phyloP scores from a whole-genome alignment of 352 stramenopile species.

The Phytophthora megakarya region DNA sequence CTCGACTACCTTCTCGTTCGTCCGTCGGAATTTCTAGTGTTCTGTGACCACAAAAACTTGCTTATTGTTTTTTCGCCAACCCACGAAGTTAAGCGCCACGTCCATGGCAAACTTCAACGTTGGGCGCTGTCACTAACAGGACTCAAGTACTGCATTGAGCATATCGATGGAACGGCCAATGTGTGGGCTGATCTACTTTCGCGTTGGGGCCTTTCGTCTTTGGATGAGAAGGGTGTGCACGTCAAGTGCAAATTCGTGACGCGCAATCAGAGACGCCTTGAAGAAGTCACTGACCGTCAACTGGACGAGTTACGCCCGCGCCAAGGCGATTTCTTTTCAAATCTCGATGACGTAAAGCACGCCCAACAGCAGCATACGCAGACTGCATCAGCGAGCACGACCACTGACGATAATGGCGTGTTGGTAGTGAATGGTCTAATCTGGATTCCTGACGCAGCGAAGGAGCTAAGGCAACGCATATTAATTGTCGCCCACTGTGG shows the following conservation, averaged over 20 bases:
- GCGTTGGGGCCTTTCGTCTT: background rate
- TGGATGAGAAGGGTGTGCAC: background rate
- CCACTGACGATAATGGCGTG: too few species aligned
- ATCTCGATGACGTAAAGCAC: too few species aligned
- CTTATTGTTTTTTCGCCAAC: background rate
- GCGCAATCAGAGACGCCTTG: background rate
- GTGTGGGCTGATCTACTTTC: background rate
- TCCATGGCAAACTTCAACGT: background rate
- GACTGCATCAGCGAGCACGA: too few species aligned
- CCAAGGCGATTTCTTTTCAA: background rate
- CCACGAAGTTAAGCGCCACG: background rate
- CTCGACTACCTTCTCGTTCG: background rate
- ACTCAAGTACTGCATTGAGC: background rate
- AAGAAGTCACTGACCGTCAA: background rate
- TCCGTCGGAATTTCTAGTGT: background rate
- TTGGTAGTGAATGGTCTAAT: too few species aligned
- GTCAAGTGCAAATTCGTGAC: background rate
- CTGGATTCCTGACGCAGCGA: background rate
- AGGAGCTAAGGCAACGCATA: background rate
- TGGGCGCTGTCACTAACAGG: background rate
- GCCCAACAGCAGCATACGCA: too few species aligned
- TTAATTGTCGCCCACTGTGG: background rate
- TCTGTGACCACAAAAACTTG: background rate
- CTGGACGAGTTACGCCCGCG: background rate
- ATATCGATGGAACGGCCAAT: background rate